Percentiles rank a stretch among this genome's conserved stretches.
phyloP scores from a whole-genome alignment of 1,284 basidiomycete species.

The Tilletia setariae region DNA sequence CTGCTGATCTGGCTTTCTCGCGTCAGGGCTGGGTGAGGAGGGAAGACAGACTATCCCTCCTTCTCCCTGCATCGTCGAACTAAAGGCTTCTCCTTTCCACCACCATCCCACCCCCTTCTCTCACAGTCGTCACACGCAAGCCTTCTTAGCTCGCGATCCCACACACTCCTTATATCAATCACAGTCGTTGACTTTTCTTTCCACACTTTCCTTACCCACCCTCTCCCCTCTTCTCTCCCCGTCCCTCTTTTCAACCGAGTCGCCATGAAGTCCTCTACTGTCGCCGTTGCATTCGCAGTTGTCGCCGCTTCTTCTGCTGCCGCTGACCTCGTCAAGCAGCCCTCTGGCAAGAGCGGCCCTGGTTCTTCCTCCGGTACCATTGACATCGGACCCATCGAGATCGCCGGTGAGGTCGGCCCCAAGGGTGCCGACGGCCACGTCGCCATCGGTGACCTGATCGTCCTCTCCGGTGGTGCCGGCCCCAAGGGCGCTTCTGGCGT shows the following conservation, averaged over 20 bases:
- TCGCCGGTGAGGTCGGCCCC: background rate
- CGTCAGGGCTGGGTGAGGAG: no score
- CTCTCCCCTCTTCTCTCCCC: background rate
- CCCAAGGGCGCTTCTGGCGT: constrained; percentile 12
- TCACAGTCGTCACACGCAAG: background rate
- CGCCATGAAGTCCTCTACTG: constrained; percentile 1
- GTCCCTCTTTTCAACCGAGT: background rate
- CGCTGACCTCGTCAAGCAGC: constrained; percentile 8
- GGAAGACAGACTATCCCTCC: no score
- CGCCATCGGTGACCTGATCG: constrained; percentile 11
- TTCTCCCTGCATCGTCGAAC: no score
- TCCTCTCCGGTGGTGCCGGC: constrained; percentile 11
- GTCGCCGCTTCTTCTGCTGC: background rate
- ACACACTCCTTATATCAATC: background rate
- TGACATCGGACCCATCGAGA: background rate
- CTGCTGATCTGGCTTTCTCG: no score
- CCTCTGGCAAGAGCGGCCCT: constrained; percentile 7
- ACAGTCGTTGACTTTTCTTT: background rate
- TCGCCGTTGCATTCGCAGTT: background rate
- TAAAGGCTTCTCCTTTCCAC: background rate
- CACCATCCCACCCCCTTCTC: background rate
- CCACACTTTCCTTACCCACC: background rate
- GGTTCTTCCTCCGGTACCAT: constrained; percentile 5
- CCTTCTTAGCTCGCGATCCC: background rate
- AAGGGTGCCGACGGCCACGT: constrained; percentile 13